Conservation (phyloP, 495 filamentous ascomycete genomes). For the Penicillium maclennaniae region DNA sequence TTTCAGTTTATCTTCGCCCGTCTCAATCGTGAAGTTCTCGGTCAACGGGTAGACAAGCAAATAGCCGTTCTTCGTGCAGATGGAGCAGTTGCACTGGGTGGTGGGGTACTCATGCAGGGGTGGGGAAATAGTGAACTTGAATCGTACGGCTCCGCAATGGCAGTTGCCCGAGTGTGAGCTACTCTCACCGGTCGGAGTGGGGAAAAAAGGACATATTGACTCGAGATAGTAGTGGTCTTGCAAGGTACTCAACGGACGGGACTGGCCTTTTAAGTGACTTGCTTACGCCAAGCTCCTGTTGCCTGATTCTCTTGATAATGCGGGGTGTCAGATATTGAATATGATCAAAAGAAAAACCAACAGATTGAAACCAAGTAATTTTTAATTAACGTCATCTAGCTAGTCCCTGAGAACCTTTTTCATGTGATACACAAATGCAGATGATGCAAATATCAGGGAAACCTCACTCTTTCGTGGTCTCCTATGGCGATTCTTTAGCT, state of each 20-base stretch:
- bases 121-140: constrained; percentile 9
- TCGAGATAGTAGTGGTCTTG: not conserved
- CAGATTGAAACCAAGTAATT: too few relatives aligned
- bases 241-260: not conserved
- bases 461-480: too few relatives aligned
- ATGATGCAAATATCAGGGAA: too few relatives aligned
- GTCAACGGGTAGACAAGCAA: constrained; percentile 31
- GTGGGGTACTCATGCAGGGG: constrained; percentile 25
- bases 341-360: too few relatives aligned
- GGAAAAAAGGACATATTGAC: not conserved
- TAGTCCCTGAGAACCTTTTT: too few relatives aligned
- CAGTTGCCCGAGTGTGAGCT: constrained; percentile 8
- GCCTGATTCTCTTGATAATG: too few relatives aligned
- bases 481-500: too few relatives aligned
- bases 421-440: too few relatives aligned
- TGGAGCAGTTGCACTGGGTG: constrained; percentile 39
- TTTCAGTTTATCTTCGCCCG: not conserved
- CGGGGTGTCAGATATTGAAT: too few relatives aligned
- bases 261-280: not conserved
- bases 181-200: constrained; percentile 3
- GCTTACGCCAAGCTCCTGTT: too few relatives aligned
- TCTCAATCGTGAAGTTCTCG: constrained; percentile 21
- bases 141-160: constrained; percentile 9
- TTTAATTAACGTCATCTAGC: too few relatives aligned
- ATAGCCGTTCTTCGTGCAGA: constrained; percentile 41